Conservation (phyloP, 768 basidiomycete genomes). For the Crucibulum laeve region DNA sequence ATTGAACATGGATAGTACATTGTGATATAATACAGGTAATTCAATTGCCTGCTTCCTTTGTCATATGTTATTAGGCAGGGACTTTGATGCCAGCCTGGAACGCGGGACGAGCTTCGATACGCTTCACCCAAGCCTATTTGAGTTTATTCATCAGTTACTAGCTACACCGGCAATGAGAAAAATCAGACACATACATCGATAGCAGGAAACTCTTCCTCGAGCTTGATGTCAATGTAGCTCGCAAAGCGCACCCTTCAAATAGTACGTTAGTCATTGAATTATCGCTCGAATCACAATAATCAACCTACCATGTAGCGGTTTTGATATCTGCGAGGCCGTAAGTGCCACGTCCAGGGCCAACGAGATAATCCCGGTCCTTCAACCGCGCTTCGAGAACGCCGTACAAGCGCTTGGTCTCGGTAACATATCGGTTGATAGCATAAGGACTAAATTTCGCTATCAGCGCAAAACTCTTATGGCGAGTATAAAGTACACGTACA, state of each 20-base stretch:
- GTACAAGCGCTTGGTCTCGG: constrained; percentile 82
- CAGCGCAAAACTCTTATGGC: background rate
- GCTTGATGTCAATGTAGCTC: constrained; percentile 45
- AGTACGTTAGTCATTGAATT: background rate
- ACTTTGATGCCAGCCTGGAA: background rate
- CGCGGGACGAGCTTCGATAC: background rate
- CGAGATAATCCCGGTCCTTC: constrained; percentile 70
- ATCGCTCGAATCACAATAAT: background rate
- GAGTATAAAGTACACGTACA: background rate
- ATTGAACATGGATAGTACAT: no score
- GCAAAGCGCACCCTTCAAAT: constrained; percentile 58
- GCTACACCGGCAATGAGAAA: background rate
- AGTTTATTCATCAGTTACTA: background rate
- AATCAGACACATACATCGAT: constrained; percentile 37
- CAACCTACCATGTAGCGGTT: constrained; percentile 51
- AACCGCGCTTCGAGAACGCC: constrained; percentile 79
- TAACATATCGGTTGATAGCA: constrained; percentile 50
- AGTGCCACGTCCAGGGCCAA: constrained; percentile 66
- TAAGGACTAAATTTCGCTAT: background rate
- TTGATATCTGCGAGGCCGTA: constrained; percentile 74
- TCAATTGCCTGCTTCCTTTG: no score
- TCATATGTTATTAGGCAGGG: no score
- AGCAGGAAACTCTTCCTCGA: constrained; percentile 58
- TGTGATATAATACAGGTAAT: no score
- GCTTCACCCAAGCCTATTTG: background rate